Evolutionary conservation across 2,329 filamentous ascomycete genomes (phyloP), one percentile per base, ranked within the genome.

Genomic region (Diaporthe vexans): DNA sequence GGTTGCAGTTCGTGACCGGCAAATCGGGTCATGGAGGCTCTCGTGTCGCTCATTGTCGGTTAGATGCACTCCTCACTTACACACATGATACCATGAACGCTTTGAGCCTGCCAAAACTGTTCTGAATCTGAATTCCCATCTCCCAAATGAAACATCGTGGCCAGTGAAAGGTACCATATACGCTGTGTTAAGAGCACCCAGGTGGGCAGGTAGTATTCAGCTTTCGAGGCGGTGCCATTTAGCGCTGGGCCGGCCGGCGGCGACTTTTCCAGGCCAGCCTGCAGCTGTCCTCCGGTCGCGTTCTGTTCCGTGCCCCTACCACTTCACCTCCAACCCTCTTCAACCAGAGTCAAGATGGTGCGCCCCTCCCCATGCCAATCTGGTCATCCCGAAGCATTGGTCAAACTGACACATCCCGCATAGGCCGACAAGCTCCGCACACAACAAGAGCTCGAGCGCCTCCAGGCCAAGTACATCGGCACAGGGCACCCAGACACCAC

Each of bases 341-440:
- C 46, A 26, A 26, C 33, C 37, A 51, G 33, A 48, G n/a, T 26
- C 65, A 72, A 68, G 37, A 75, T 75, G 74, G 74, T 75, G 58
- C 26, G 74, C 15, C 37, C 21, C 6, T 37, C 3, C 33, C 21
- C 29, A 29, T 21, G 3, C 21, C n/a, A 4, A 19, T 26, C 7
- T 19, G 52, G 2, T 33, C 33, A 4, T n/a, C 37, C 1, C 33
- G 40, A 46, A 21, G 68, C 1, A 13, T 37, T 17, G 13, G 24
- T 4, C 1, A 11, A 10, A 33, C 57, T 57, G 33, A 54, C 21
- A 10, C 17, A 37, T 17, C 13, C 17, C 29, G 8, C 10, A 17
- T 63, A 92, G 97, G 97, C 97, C 84, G 97, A 99, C 87, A 99
- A 99, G 86, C 94, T 99, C 78, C 95, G 97, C 82, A 97, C 95